A percentile compares a stretch with the other conserved stretches of the same genome.
phyloP scores from a whole-genome alignment of 768 basidiomycete genomes.

The Hygrophorus pudorinus region DNA sequence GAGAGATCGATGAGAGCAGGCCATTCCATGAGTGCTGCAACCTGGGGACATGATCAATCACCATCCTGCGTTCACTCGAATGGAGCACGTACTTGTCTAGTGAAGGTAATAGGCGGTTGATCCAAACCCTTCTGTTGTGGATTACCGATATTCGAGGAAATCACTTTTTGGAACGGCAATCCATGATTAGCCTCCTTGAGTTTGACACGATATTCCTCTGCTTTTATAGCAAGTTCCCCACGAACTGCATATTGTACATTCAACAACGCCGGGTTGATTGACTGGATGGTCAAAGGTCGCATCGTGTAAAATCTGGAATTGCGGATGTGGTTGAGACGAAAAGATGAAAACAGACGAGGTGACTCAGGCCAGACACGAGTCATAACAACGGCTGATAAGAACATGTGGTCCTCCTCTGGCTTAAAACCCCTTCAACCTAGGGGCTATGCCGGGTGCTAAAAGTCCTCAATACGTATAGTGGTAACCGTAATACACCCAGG shows the following conservation, averaged over 20 bases:
- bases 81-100: constrained; percentile 65
- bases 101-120: constrained; percentile 88
- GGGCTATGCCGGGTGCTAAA: too few relatives aligned
- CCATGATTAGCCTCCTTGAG: constrained; percentile 48
- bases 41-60: constrained; percentile 30
- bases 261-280: constrained; percentile 76
- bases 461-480: too few relatives aligned
- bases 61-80: neutral
- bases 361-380: neutral
- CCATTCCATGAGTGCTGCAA: constrained; percentile 89
- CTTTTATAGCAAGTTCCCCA: constrained; percentile 92
- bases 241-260: constrained; percentile 96
- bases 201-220: constrained; percentile 68
- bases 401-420: too few relatives aligned
- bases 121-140: constrained; percentile 94
- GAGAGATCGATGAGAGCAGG: constrained; percentile 75
- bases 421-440: too few relatives aligned
- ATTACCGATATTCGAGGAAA: constrained; percentile 95
- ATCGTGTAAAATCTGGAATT: constrained; percentile 18
- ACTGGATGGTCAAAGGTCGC: constrained; percentile 52
- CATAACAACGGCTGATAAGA: too few relatives aligned
- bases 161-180: constrained; percentile 82
- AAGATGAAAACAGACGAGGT: neutral
- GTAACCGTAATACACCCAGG: too few relatives aligned
- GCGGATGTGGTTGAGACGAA: neutral